Base-by-base conservation (phyloP, 768 basidiomycete genomes). In the Brasilioporus rufonigricans region DNA sequence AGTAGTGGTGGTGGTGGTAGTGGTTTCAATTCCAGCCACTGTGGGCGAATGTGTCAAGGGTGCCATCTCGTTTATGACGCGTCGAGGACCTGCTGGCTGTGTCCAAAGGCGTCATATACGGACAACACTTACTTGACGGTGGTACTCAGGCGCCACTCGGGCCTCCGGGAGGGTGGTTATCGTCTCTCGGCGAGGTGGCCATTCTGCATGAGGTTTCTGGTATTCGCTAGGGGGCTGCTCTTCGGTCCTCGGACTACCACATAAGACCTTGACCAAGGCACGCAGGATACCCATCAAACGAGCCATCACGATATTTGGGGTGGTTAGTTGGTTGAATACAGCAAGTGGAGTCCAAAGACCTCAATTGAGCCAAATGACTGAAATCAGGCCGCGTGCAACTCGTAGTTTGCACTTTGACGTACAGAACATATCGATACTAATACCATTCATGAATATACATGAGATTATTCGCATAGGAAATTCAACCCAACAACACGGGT, bases 201-300 rank as follows among this genome's bases (percentile, higher is more conserved):
- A 39, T 32, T 58, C 47, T 45, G 31, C 29, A 46, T 48, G 44
- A 5, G 54, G 13, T 36, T 40, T 44, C 50, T 57, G 45, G 27
- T 58, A 32, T 18, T 53, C 43, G 3, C 21, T 14, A 24, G 58
- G 50, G 13, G 50, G 60, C 14, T 48, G 48, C 26, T 65, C 63
- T 47, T 36, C 44, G 5, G 54, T 52, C 18, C 55, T 45, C 14
- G 66, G 54, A 35, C 59, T 44, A 58, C 69, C 63, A 27, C 71
- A 72, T 38, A 71, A 31, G 18, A 48, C 39, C 4, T 45, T 62
- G 10, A 52, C 65, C 19, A 71, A 41, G 32, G 62, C 52, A 31
- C 59, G 65, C 16, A 71, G 47, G 36, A 71, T 40, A 33, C 72
- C 65, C 59, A 65, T 53, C 1, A 71, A 56, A 3, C 65, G 55